Conservation (phyloP, 83 land plant genomes). For the Picea abies region DNA sequence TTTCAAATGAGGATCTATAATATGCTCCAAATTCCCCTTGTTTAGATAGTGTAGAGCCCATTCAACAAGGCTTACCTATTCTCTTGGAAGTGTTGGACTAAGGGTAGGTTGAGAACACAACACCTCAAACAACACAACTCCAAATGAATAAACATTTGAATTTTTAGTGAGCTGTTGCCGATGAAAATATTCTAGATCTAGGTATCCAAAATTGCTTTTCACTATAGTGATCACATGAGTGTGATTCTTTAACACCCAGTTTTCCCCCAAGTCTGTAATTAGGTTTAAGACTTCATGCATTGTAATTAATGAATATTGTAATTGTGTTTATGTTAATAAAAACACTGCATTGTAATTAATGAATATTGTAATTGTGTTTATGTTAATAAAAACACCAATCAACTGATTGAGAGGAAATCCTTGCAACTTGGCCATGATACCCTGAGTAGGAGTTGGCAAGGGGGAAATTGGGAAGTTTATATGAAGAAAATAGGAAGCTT, state of each 20-base stretch:
- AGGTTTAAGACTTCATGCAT: too few species aligned
- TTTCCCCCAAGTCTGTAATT: too few species aligned
- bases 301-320: too few species aligned
- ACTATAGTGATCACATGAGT: constrained; percentile 24
- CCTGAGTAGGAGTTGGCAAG: too few species aligned
- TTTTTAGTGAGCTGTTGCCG: constrained; percentile 12
- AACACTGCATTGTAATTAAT: too few species aligned
- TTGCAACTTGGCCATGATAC: too few species aligned
- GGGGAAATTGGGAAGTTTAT: too few species aligned
- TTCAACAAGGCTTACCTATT: constrained; percentile 4
- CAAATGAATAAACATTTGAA: constrained; percentile 23
- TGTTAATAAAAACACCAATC: too few species aligned
- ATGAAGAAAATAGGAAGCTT: too few species aligned
- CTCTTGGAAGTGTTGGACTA: not conserved
- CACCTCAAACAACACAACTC: constrained; percentile 25
- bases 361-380: too few species aligned
- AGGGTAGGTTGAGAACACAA: constrained; percentile 19
- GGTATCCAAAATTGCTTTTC: constrained; percentile 21
- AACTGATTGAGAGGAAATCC: too few species aligned
- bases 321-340: too few species aligned
- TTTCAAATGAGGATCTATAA: constrained; percentile 6
- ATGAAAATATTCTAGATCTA: constrained; percentile 24
- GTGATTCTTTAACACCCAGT: not conserved
- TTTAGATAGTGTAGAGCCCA: not conserved
- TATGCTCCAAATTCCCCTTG: constrained; percentile 1